Conservation (phyloP, 2,329 filamentous ascomycete species). For the Ilyonectria mors-panacis region DNA sequence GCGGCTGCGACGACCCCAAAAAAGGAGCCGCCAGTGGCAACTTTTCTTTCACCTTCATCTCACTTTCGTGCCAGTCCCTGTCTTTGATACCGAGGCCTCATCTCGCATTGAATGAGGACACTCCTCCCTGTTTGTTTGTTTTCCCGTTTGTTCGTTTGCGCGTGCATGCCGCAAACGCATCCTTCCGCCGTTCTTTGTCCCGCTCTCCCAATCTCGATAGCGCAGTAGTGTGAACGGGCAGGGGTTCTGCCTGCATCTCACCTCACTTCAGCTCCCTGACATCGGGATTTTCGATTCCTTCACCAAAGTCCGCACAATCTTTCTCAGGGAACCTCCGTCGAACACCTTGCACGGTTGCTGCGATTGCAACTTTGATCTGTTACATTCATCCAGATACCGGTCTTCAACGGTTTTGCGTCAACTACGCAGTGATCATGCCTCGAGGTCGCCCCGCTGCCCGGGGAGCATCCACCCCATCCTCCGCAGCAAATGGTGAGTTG, state of each 20-base stretch:
- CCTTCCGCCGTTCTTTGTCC: slow-evolving; percentile 30
- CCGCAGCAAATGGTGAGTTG: slow-evolving; percentile 38
- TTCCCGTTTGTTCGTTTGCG: slow-evolving; percentile 17
- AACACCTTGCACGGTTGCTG: not conserved
- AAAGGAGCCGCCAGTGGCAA: slow-evolving; percentile 49
- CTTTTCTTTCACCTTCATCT: slow-evolving; percentile 35
- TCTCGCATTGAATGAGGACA: slow-evolving; percentile 5
- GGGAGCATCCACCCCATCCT: slow-evolving; percentile 34
- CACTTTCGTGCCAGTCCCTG: slow-evolving; percentile 15
- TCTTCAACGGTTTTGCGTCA: not conserved
- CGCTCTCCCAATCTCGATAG: slow-evolving; percentile 29
- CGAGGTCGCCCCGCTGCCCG: slow-evolving; percentile 48
- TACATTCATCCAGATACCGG: not conserved
- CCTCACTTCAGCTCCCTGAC: slow-evolving; percentile 16
- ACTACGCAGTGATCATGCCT: slow-evolving; percentile 45
- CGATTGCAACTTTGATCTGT: not conserved
- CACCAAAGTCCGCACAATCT: not conserved
- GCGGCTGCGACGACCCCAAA: slow-evolving; percentile 38
- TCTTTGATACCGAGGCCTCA: not conserved
- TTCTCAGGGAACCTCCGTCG: not conserved
- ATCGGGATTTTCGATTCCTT: slow-evolving; percentile 4
- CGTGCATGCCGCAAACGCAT: slow-evolving; percentile 25
- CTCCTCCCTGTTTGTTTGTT: slow-evolving; percentile 2
- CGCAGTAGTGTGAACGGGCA: slow-evolving; percentile 39
- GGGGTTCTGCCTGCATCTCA: slow-evolving; percentile 27